phyloP scores from a whole-genome alignment of 345 rosid species.

The Sonneratia alba region DNA sequence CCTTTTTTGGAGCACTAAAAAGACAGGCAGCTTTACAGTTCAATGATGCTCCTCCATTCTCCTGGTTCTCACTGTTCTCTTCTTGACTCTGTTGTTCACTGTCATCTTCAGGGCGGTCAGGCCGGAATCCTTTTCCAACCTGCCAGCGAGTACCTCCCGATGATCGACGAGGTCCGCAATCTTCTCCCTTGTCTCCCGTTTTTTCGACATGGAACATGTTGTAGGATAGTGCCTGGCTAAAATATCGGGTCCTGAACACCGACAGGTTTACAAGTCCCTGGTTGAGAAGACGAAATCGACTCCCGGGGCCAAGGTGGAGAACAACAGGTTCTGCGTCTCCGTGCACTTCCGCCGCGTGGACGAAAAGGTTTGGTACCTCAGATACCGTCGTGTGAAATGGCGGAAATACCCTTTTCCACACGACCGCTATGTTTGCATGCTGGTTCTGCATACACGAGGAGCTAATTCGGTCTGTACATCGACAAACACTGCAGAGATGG shows the following conservation, averaged over 20 bases:
- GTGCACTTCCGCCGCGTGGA: conserved; percentile 87
- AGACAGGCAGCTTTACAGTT: conserved; percentile 1
- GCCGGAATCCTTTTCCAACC: conserved; percentile 63
- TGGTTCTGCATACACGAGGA: not conserved
- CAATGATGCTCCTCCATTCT: not conserved
- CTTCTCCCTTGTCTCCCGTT: not conserved
- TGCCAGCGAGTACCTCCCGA: conserved; percentile 68
- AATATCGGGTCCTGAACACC: not conserved
- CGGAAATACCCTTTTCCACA: not conserved
- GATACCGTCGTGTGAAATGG: not conserved
- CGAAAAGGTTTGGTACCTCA: conserved; percentile 40
- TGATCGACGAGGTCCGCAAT: conserved; percentile 64
- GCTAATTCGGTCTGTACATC: not conserved
- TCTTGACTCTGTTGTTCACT: not conserved
- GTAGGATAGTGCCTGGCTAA: too few species aligned
- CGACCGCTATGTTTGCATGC: not conserved
- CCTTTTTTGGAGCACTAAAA: not conserved
- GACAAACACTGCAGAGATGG: conserved; percentile 48
- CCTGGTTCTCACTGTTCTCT: not conserved
- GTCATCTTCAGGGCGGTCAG: conserved; percentile 31
- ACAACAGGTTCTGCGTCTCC: conserved; percentile 82
- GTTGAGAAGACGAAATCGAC: conserved; percentile 61
- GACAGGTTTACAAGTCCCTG: conserved; percentile 46
- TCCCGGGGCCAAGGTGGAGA: conserved; percentile 74
- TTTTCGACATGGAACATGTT: not conserved